Percentiles rank a stretch among this genome's conserved stretches.
These are phyloP conservation scores for Periconia digitata DNA, from an alignment of 2,329 filamentous ascomycete species.

Conservation along the genomic window DNA sequence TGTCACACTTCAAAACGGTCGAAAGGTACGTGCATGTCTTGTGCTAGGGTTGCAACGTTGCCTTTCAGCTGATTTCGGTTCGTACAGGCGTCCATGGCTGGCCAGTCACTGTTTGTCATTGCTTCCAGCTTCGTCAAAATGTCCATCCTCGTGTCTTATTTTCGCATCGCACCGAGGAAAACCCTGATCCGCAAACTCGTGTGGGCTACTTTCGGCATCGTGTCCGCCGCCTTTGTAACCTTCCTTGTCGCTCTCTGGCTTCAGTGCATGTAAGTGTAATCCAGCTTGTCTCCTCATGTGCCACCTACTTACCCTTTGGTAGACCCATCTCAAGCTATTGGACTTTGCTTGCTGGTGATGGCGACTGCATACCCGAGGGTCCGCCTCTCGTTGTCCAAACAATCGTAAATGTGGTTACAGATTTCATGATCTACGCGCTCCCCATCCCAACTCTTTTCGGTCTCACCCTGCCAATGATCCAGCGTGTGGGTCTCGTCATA, in stretches of 20 bases:
- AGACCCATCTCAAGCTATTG: constrained; percentile 51
- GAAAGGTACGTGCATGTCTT: constrained; percentile 34
- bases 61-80: background rate
- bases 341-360: constrained; percentile 40
- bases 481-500: constrained; percentile 48
- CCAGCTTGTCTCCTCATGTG: background rate
- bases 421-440: constrained; percentile 49
- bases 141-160: constrained; percentile 43
- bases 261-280: constrained; percentile 38
- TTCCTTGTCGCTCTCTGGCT: constrained; percentile 43
- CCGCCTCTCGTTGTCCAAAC: constrained; percentile 46
- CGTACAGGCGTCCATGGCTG: constrained; percentile 40
- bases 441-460: constrained; percentile 51
- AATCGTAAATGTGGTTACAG: constrained; percentile 48
- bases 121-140: constrained; percentile 42
- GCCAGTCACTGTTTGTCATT: constrained; percentile 41
- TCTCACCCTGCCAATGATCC: constrained; percentile 47
- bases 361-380: constrained; percentile 50
- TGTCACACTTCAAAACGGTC: constrained; percentile 31
- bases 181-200: constrained; percentile 42
- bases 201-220: constrained; percentile 38
- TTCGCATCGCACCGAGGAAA: constrained; percentile 43
- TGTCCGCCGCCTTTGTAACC: constrained; percentile 37
- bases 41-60: background rate
- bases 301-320: constrained; percentile 18